phyloP scores from a whole-genome alignment of 2,329 filamentous ascomycete genomes.

The Periconia macrospinosa region DNA sequence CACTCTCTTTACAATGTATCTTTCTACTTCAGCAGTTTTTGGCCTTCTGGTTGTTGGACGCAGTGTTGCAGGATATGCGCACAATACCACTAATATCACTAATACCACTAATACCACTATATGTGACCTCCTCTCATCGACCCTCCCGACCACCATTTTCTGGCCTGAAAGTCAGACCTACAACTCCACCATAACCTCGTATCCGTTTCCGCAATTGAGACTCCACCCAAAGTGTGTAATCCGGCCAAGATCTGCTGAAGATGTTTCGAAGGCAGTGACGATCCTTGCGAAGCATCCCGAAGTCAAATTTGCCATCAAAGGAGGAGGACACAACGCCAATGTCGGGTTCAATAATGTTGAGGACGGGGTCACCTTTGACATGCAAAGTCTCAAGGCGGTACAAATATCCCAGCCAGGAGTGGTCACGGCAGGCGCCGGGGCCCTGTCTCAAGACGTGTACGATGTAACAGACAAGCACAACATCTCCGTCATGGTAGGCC shows the following conservation, averaged over 20 bases:
- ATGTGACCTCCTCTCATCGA: slow-evolving; percentile 16
- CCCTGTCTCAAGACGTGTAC: slow-evolving; percentile 43
- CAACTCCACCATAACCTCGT: slow-evolving; percentile 25
- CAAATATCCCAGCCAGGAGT: slow-evolving; percentile 11
- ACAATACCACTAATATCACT: neutral
- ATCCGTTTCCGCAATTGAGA: slow-evolving; percentile 22
- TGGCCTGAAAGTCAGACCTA: slow-evolving; percentile 19
- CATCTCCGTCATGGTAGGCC: slow-evolving; percentile 23
- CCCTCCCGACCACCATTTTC: slow-evolving; percentile 18
- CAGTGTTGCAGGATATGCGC: neutral
- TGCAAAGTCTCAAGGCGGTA: slow-evolving; percentile 25
- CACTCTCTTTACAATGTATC: slow-evolving; percentile 11
- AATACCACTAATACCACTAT: too few species aligned
- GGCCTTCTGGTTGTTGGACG: neutral
- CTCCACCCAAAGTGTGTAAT: slow-evolving; percentile 29
- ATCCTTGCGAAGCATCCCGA: slow-evolving; percentile 23
- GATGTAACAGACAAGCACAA: slow-evolving; percentile 19
- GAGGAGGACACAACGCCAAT: slow-evolving; percentile 29
- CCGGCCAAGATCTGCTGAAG: slow-evolving; percentile 24
- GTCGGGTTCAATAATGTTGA: slow-evolving; percentile 32
- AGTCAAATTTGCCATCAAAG: slow-evolving; percentile 27
- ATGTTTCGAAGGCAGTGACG: slow-evolving; percentile 26
- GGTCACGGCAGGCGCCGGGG: slow-evolving; percentile 27
- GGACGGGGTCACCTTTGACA: slow-evolving; percentile 36
- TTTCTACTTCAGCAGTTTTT: slow-evolving; percentile 3